Evolutionary conservation across 441 rosid genomes (phyloP).

Genomic region (Hura crepitans): DNA sequence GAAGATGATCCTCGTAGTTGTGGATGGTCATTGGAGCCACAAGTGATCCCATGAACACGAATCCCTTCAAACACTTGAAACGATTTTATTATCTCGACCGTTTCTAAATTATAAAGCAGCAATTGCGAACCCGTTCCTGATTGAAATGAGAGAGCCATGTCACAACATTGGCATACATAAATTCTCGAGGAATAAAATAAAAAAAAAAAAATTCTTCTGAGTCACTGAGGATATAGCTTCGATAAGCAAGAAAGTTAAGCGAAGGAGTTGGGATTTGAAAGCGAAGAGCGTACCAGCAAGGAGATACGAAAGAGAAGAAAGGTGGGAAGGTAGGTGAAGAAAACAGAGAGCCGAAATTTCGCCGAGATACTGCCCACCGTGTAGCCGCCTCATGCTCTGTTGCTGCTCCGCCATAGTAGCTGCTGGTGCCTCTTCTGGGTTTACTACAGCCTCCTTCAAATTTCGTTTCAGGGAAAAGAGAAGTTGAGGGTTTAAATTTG

Average conservation of each 20-base stretch:
- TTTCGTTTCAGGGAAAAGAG: neutral
- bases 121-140: conserved; percentile 84
- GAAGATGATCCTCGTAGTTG: conserved; percentile 28
- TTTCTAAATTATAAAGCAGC: conserved; percentile 55
- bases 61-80: conserved; percentile 79
- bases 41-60: conserved; percentile 77
- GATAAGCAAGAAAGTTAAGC: neutral
- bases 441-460: neutral
- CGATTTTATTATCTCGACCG: conserved; percentile 44
- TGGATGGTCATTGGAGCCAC: conserved; percentile 21
- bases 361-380: conserved; percentile 60
- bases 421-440: conserved; percentile 14
- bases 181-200: neutral
- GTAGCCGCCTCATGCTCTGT: conserved; percentile 38
- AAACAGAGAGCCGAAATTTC: conserved; percentile 78
- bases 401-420: conserved; percentile 42
- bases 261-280: neutral
- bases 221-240: neutral
- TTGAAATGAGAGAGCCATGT: neutral
- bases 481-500: neutral
- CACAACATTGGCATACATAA: neutral
- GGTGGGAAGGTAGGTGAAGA: conserved; percentile 47
- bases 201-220: neutral
- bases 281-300: conserved; percentile 52
- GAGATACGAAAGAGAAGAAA: conserved; percentile 58